Evolutionary conservation across 257 asterid genomes (phyloP).

Genomic region (Misopates orontium): DNA sequence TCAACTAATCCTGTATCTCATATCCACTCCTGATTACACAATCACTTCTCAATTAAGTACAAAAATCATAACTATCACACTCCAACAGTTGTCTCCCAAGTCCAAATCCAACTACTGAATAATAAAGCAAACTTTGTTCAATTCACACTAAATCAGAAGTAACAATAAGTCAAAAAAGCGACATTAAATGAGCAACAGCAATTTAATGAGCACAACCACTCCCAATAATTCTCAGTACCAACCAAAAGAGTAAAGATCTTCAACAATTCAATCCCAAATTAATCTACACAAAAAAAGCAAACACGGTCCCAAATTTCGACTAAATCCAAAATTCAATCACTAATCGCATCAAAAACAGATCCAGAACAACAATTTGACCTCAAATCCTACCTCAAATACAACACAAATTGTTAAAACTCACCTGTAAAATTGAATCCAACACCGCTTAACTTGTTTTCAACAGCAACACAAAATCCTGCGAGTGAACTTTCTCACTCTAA

Average conservation of each 20-base stretch:
- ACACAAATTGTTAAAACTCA: slow-evolving; percentile 18
- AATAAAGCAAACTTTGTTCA: slow-evolving; percentile 2
- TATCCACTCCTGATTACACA: background rate
- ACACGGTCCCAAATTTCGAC: background rate
- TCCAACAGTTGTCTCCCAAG: background rate
- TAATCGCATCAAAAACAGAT: slow-evolving; percentile 26
- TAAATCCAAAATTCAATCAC: slow-evolving; percentile 21
- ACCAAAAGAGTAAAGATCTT: slow-evolving; percentile 22
- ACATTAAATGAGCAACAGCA: slow-evolving; percentile 9
- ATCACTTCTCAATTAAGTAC: slow-evolving; percentile 7
- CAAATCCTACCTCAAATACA: slow-evolving; percentile 8
- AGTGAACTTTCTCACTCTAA: background rate
- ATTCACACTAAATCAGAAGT: slow-evolving; percentile 8
- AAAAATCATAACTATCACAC: slow-evolving; percentile 9
- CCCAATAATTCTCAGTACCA: slow-evolving; percentile 9
- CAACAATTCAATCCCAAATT: slow-evolving; percentile 11
- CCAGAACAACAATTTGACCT: background rate
- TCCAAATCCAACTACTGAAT: slow-evolving; percentile 3
- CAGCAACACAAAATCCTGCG: slow-evolving; percentile 27
- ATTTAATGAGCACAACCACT: background rate
- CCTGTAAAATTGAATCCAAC: slow-evolving; percentile 23
- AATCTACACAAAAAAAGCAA: slow-evolving; percentile 8
- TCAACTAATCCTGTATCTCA: slow-evolving; percentile 9
- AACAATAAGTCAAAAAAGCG: slow-evolving; percentile 4
- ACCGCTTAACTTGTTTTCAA: slow-evolving; percentile 8